phyloP scores from a whole-genome alignment of 306 rosid genomes.

The Ammopiptanthus mongolicus region DNA sequence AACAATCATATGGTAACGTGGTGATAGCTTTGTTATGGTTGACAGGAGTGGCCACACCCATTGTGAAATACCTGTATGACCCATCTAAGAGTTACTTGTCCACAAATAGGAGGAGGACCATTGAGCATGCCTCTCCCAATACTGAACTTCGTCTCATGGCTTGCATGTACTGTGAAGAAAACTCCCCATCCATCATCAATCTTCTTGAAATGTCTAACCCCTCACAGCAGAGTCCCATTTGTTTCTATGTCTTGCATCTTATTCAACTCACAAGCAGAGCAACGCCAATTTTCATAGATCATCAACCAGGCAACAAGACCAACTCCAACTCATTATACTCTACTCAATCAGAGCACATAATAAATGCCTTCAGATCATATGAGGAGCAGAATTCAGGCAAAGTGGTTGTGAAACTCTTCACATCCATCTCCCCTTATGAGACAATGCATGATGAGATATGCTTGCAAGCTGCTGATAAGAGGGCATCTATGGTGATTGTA shows the following conservation, averaged over 20 bases:
- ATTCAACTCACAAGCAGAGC: conserved; percentile 41
- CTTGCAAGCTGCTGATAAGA: conserved; percentile 35
- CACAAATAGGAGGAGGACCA: conserved; percentile 26
- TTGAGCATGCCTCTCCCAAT: conserved; percentile 30
- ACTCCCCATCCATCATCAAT: conserved; percentile 44
- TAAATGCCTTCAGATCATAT: conserved; percentile 45
- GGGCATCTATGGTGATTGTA: conserved; percentile 37
- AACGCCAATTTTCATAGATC: conserved; percentile 44
- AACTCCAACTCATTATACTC: not conserved
- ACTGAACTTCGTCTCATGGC: conserved; percentile 38
- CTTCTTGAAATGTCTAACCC: conserved; percentile 51
- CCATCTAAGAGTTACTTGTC: conserved; percentile 48
- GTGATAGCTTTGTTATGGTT: conserved; percentile 30
- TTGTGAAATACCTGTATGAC: conserved; percentile 40
- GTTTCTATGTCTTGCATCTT: conserved; percentile 47
- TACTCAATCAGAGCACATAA: conserved; percentile 21
- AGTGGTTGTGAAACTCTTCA: conserved; percentile 28
- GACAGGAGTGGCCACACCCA: conserved; percentile 36
- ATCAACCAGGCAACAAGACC: not conserved
- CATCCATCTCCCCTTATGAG: conserved; percentile 49
- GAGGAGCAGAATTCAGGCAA: conserved; percentile 11
- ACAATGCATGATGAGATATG: conserved; percentile 68
- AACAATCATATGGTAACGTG: conserved; percentile 25
- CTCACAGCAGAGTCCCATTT: conserved; percentile 31
- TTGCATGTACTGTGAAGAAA: conserved; percentile 41